These are phyloP conservation scores for Antrodiella citrinella DNA, from an alignment of 768 basidiomycete genomes.

Conservation along the genomic window DNA sequence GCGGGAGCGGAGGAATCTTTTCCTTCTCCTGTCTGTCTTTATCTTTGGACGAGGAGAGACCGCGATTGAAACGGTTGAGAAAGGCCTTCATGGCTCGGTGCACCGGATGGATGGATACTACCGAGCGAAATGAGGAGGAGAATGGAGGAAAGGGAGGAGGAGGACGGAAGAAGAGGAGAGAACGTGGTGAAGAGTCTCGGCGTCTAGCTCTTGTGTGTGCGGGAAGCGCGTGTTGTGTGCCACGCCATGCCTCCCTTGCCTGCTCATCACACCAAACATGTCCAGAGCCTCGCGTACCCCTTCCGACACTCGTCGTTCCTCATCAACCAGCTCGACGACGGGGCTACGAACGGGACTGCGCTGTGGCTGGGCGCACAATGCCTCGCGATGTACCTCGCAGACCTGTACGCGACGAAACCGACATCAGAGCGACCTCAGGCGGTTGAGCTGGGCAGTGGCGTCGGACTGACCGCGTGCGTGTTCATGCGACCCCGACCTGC, in stretches of 20 bases:
- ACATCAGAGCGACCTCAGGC: constrained; percentile 29
- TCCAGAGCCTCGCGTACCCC: constrained; percentile 38
- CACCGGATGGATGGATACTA: constrained; percentile 4
- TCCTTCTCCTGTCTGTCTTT: constrained; percentile 39
- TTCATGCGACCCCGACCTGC: background rate
- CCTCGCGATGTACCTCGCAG: constrained; percentile 52
- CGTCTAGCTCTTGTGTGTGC: constrained; percentile 2
- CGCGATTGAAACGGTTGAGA: constrained; percentile 65
- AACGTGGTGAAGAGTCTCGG: constrained; percentile 2
- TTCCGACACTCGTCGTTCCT: constrained; percentile 32
- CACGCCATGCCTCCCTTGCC: constrained; percentile 22
- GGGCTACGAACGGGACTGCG: constrained; percentile 67
- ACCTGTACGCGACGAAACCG: constrained; percentile 25
- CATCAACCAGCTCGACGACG: constrained; percentile 53
- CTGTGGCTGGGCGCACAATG: constrained; percentile 83
- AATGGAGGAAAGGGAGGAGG: constrained; percentile 8
- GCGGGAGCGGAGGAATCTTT: constrained; percentile 52
- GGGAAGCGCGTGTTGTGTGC: constrained; percentile 5
- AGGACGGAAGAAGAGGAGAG: constrained; percentile 1
- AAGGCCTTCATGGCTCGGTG: constrained; percentile 68
- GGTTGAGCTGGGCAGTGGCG: constrained; percentile 78
- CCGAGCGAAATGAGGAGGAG: constrained; percentile 1
- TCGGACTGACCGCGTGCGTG: constrained; percentile 69
- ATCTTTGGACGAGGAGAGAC: constrained; percentile 43
- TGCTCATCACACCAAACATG: constrained; percentile 60